Base-by-base conservation (phyloP, 768 basidiomycete genomes). In the Amyloporia xantha region DNA sequence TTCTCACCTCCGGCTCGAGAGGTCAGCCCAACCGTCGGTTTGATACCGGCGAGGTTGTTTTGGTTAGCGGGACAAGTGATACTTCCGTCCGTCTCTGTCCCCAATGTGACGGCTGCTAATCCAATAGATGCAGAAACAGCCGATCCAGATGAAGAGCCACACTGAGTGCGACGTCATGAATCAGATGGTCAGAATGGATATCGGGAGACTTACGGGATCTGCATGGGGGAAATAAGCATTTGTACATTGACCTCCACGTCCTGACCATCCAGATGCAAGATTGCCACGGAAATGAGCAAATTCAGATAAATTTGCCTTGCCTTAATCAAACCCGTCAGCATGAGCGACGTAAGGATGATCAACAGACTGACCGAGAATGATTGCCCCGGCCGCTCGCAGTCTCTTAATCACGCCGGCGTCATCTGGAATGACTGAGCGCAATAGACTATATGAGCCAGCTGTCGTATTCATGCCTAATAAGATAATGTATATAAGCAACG, bases 1-100 rank as follows among this genome's bases (percentile, higher is more conserved):
- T 12, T 21, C 56, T 24, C 23, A 68, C 68, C 69, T 40, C 69
- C 68, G 2, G 63, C 61, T 2, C 66, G 54, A 9, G 67, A 67
- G 0, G 67, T 66, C 7, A 69, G 51, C 5, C 68, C 69, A 0
- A 68, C 63, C 1, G 64, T 69, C 1, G 69, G 67, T 57, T 69
- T 68, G 56, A 71, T 62, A 1, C 68, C 69, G 3, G 58, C 74
- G 7, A 77, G 48, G 37, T 74, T 75, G 48, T 71, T 73, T 19
- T 54, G 49, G 41, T 66, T 68, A 37, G 68, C 64, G 0, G 76
- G 77, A 12, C 62, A 70, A 27, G 70, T 59, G 49, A 77, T 77
- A 12, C 71, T 72, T n/a, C 78, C 76, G 43, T 72, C 67, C 5
- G 71, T 77, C 55, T 77, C 76, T 0, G 71, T 67, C 11, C 77